These are phyloP conservation scores for Choanephora cucurbitarum DNA, from an alignment of 371 early-diverging fungal species.

Conservation along the genomic window DNA sequence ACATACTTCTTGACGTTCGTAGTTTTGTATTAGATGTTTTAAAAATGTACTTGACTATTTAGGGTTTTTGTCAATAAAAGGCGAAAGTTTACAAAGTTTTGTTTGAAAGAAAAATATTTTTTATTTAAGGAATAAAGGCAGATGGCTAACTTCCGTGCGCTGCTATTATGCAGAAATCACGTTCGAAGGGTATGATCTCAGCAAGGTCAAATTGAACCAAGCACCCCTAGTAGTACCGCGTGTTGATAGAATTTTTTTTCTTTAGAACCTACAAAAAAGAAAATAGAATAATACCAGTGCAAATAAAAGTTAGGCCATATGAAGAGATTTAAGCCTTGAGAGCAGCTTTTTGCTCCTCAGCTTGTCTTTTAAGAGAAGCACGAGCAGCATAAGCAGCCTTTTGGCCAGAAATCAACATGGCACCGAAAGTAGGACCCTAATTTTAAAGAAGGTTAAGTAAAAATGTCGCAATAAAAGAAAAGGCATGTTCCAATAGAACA, in stretches of 20 bases:
- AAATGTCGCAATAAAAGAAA: constrained; percentile 1
- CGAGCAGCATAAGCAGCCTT: constrained; percentile 68
- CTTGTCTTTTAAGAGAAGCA: constrained; percentile 41
- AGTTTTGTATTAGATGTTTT: too few relatives aligned
- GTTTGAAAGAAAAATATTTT: too few relatives aligned
- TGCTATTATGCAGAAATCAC: constrained; percentile 48
- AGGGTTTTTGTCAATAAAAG: too few relatives aligned
- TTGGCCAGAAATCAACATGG: constrained; percentile 74
- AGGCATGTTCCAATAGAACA: not conserved
- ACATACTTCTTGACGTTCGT: too few relatives aligned
- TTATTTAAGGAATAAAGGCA: not conserved
- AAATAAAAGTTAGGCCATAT: constrained; percentile 19
- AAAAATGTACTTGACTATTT: too few relatives aligned
- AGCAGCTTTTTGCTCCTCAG: constrained; percentile 19
- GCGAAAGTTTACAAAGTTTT: too few relatives aligned
- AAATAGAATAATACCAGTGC: constrained; percentile 18
- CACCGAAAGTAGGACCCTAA: constrained; percentile 71
- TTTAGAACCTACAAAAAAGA: constrained; percentile 1
- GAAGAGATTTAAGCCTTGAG: constrained; percentile 10
- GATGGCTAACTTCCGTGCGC: constrained; percentile 46
- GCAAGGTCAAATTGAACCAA: constrained; percentile 33
- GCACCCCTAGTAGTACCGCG: constrained; percentile 51
- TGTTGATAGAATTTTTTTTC: constrained; percentile 9
- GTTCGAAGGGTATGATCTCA: constrained; percentile 52
- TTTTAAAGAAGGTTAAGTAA: not conserved